Base-by-base conservation (phyloP, 1,284 basidiomycete genomes). In the Porodaedalea pini region DNA sequence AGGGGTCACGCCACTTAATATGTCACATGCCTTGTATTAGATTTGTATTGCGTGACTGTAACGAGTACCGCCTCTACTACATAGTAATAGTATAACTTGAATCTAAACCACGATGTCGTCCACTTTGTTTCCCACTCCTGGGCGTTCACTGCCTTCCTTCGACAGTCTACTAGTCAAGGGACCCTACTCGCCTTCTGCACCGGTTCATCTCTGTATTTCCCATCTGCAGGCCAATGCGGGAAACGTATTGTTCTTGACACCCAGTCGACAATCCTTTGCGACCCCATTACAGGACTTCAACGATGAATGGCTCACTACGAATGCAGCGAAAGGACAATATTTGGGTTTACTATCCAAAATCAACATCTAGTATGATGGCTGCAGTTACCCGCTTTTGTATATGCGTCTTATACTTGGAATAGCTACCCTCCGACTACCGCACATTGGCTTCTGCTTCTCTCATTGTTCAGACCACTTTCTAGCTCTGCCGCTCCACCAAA, bases 391-490 rank as follows among this genome's bases (percentile, higher is more conserved):
- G 8, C 25, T 54, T 23, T 39, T 39, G 32, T 50, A 37, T 58
- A 51, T 17, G 47, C 32, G 15, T 8, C 50, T 53, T 23, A 53
- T 53, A 6, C 39, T 43, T 17, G 37, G 50, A 52, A 31, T 31
- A 90, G 88, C 62, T 90, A 89, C 68, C 85, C 87, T 5, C 77
- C 80, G 11, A 82, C 78, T 6, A 74, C 81, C 15, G 71, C 77
- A 6, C 86, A 89, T 65, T 71, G 88, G 29, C 71, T 75, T 5
- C 69, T 82, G 13, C 64, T 85, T 4, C 70, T 90, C 47, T 78
- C 82, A 3, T 73, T 78, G 68, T 74, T 86, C 43, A 58, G 56
- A 47, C 59, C 64, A 25, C 45, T 54, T 10, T 39, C 48, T 5
- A 40, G 19, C 23, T 44, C 57, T 56, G 43, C 45, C 43, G 32